Base-by-base conservation (phyloP, 1,139 yeast species). In the Candida glucosophila region DNA sequence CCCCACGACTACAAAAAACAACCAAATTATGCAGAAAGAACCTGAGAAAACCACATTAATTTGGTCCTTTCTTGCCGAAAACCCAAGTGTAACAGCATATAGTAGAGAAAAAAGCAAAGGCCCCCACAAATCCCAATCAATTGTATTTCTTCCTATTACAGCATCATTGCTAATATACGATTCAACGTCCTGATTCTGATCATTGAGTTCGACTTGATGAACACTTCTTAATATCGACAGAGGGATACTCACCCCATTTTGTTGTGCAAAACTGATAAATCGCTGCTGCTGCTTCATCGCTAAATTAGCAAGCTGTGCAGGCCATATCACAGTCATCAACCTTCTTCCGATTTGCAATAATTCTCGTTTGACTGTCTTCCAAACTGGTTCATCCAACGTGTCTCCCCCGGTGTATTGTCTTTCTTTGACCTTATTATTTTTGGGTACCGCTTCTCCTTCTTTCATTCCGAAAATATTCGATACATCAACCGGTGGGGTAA, bases 121-220 rank as follows among this genome's bases (percentile, higher is more conserved):
- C 0, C 95, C 95, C 94, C 94, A 83, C 26, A 82, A 55, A 50
- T 82, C 94, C 94, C 93, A 82, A 28, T 80, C 90, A 26, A 71
- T 55, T 34, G 55, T 64, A 33, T 56, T 56, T 23, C 43, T 39
- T 22, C 35, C 43, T 12, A 42, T 42, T 14, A 38, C 26, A 5
- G 40, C 49, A 13, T 37, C 30, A 16, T 54, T 29, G 10, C 43
- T 27, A 16, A 39, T 30, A 5, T 42, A 44, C 3, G 35, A 26
- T 6, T 28, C 24, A n/a, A n/a, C n/a, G n/a, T n/a, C n/a, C n/a
- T 31, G 34, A 10, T 47, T 54, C 11, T 43, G 41, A 22, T 48
- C 54, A 20, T 52, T 58, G 15, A 49, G 55, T 22, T 47, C 53
- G 12, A 40, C 53, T 3, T 48, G 51, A 14, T 47, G 42, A 2